Base-by-base conservation (phyloP, 805 yeast species). In the Metschnikowia koreensis region DNA sequence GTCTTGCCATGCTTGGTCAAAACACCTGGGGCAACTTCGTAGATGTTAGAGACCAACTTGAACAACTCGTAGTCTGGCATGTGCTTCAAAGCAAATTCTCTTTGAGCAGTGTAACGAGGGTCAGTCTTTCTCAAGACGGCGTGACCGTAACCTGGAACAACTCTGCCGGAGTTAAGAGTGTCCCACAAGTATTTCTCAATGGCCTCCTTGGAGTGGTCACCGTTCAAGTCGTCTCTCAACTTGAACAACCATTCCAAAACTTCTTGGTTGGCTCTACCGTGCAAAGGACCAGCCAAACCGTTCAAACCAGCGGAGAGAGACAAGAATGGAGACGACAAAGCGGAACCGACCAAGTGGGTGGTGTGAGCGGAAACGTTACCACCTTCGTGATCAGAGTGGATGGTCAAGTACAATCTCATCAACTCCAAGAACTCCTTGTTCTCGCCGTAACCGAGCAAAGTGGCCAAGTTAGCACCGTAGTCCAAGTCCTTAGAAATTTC, bases 111-210 rank as follows among this genome's bases (percentile, higher is more conserved):
- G 74, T 83, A 87, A 63, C 94, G 79, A 54, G 94, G 94, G 70
- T 87, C 94, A 46, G 93, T 83, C 77, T 81, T 83, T 73, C 96
- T 80, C 69, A 87, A 77, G 47, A 87, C 94, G 50, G 94, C 94
- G 69, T 87, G 96, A 44, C 96, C 96, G 74, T 88, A 88, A 55
- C 96, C 96, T 56, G 96, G 96, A 57, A 87, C 84, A 54, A 87
- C 94, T 64, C 91, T 80, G 55, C 89, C 89, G 44, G 84, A 75
- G 69, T 84, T 82, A 59, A 87, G 77, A 47, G 86, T 73, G 39
- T 77, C 76, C 94, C 94, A 87, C 62, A 87, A 73, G 75, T 84
- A 82, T 59, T 77, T 74, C 69, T 81, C 83, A 58, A 87, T 84
- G 62, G 81, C 79, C 52, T 67, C 76, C 58, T 75, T 69, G 58